Conservation (phyloP, 495 filamentous ascomycete species). For the Penicillium fimorum region DNA sequence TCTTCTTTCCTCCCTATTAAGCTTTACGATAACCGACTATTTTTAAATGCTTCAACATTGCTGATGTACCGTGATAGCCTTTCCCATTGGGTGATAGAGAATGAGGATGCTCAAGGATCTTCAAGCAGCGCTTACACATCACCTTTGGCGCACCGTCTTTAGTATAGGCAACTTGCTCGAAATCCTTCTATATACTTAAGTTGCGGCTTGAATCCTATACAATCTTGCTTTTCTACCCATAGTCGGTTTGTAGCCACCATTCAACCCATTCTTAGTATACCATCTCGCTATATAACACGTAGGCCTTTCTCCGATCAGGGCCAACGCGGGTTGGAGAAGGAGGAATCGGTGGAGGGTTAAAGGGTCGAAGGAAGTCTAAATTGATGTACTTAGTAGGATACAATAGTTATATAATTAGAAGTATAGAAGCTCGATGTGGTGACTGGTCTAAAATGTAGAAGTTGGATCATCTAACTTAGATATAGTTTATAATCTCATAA, state of each 20-base stretch:
- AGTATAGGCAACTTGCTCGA: slow-evolving; percentile 6
- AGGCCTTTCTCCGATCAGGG: not conserved
- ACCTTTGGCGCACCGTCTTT: slow-evolving; percentile 9
- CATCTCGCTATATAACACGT: slow-evolving; percentile 7
- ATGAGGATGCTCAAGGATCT: slow-evolving; percentile 9
- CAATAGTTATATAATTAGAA: too few species aligned
- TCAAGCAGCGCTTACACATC: slow-evolving; percentile 6
- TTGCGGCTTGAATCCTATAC: slow-evolving; percentile 1
- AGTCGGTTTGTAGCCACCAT: slow-evolving; percentile 6
- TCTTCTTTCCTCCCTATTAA: slow-evolving; percentile 31
- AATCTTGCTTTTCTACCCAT: slow-evolving; percentile 9
- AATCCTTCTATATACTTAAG: slow-evolving; percentile 6
- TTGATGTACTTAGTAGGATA: too few species aligned
- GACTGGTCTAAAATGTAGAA: too few species aligned
- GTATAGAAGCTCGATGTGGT: too few species aligned
- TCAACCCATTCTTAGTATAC: slow-evolving; percentile 6
- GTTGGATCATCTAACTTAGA: too few species aligned
- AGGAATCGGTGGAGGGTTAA: not conserved
- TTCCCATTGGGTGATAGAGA: slow-evolving; percentile 3
- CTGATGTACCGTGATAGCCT: slow-evolving; percentile 11
- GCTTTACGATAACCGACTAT: slow-evolving; percentile 22
- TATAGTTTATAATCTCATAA: too few species aligned
- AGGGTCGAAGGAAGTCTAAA: not conserved
- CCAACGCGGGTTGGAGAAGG: not conserved
- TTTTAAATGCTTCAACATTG: slow-evolving; percentile 7